Evolutionary conservation across 75 land plant species (phyloP).

Genomic region (Cupressus sempervirens): DNA sequence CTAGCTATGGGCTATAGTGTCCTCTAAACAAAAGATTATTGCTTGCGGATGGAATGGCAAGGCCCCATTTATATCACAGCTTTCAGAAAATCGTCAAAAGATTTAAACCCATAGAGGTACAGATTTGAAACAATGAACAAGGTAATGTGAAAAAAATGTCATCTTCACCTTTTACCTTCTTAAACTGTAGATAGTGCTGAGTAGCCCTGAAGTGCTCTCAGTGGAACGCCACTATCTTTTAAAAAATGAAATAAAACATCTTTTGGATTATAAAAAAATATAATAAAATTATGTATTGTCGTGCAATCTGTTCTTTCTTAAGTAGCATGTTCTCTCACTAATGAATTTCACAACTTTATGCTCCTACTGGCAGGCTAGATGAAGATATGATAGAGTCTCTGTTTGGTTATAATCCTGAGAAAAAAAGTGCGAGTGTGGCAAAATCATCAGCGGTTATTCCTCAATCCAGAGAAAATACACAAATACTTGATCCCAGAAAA

Average conservation of each 20-base stretch:
- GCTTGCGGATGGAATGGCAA: not conserved
- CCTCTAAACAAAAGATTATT: not conserved
- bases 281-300: slow-evolving; percentile 17
- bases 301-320: slow-evolving; percentile 15
- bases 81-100: not conserved
- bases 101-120: not conserved
- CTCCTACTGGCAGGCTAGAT: slow-evolving; percentile 55
- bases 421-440: slow-evolving; percentile 27
- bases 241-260: not conserved
- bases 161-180: not conserved
- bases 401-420: slow-evolving; percentile 51
- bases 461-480: slow-evolving; percentile 37
- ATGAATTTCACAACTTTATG: slow-evolving; percentile 1
- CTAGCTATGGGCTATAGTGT: not conserved
- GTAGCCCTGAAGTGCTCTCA: not conserved
- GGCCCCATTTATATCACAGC: not conserved
- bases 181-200: not conserved
- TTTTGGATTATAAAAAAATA: slow-evolving; percentile 28
- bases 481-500: slow-evolving; percentile 90
- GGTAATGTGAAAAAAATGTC: not conserved
- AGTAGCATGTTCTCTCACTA: not conserved
- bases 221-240: not conserved
- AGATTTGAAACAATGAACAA: not conserved
- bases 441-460: slow-evolving; percentile 34
- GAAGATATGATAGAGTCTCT: slow-evolving; percentile 79